A percentile compares a stretch with the other conserved stretches of the same genome.
These are phyloP conservation scores for Luzula sylvatica DNA, from an alignment of 176 grass and related monocot genomes.

Conservation along the genomic window DNA sequence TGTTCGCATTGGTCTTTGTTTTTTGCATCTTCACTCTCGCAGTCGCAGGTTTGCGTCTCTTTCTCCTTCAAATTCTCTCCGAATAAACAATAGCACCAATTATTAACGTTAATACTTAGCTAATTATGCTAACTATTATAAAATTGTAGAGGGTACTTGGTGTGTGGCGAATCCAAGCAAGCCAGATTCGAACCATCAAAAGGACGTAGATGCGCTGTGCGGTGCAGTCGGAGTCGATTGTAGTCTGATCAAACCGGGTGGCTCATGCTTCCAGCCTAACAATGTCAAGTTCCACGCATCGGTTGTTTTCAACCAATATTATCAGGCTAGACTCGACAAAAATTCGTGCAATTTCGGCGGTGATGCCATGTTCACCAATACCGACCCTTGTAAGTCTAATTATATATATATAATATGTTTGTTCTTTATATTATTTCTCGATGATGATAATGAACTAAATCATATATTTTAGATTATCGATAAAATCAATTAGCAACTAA, in stretches of 20 bases:
- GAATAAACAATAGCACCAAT: not conserved
- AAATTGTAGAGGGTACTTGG: constrained; percentile 32
- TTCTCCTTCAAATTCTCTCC: not conserved
- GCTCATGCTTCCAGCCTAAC: constrained; percentile 64
- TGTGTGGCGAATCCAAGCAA: constrained; percentile 60
- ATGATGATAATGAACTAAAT: no score
- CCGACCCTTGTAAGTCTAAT: constrained; percentile 86
- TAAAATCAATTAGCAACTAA: no score
- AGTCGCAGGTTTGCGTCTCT: constrained; percentile 1
- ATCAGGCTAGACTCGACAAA: constrained; percentile 50
- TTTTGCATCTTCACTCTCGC: not conserved
- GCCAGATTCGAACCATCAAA: constrained; percentile 50
- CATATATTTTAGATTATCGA: no score
- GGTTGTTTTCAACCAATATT: constrained; percentile 87
- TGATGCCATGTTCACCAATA: constrained; percentile 39
- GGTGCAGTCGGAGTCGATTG: constrained; percentile 64
- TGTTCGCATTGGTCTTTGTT: not conserved
- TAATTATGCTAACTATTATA: not conserved
- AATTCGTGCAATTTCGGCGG: constrained; percentile 85
- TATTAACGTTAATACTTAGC: not conserved
- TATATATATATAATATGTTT: no score
- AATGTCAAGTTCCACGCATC: constrained; percentile 69
- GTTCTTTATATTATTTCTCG: no score
- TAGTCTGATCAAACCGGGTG: constrained; percentile 46
- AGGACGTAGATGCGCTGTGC: constrained; percentile 74